Conservation (phyloP, 495 filamentous ascomycete species). For the Penicillium herquei region DNA sequence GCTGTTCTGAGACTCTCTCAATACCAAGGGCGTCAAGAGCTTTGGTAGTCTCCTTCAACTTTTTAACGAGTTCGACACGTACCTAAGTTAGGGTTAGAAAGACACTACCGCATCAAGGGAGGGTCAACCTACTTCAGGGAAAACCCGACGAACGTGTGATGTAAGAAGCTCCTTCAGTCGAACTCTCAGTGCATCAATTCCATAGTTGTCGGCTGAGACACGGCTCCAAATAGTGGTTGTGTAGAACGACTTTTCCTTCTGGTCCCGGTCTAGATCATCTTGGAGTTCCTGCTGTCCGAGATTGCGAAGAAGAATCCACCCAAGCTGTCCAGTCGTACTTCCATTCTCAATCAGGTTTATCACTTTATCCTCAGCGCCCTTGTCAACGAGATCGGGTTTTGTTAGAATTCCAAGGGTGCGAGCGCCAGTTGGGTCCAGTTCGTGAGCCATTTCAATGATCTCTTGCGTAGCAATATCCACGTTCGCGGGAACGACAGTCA, state of each 20-base stretch:
- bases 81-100: slow-evolving; percentile 25
- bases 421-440: slow-evolving; percentile 45
- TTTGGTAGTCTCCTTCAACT: slow-evolving; percentile 30
- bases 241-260: slow-evolving; percentile 22
- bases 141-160: slow-evolving; percentile 48
- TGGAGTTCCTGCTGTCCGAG: slow-evolving; percentile 33
- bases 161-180: slow-evolving; percentile 31
- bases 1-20: slow-evolving; percentile 34
- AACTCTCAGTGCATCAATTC: slow-evolving; percentile 45
- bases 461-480: slow-evolving; percentile 63
- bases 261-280: slow-evolving; percentile 15
- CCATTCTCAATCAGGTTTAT: slow-evolving; percentile 48
- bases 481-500: slow-evolving; percentile 61
- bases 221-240: slow-evolving; percentile 41
- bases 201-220: slow-evolving; percentile 45
- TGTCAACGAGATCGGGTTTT: slow-evolving; percentile 59
- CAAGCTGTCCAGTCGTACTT: slow-evolving; percentile 42
- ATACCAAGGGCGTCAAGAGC: slow-evolving; percentile 43
- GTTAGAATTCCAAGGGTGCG: slow-evolving; percentile 61
- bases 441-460: slow-evolving; percentile 53
- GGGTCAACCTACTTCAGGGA: slow-evolving; percentile 39
- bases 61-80: slow-evolving; percentile 41
- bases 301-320: slow-evolving; percentile 59
- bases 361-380: slow-evolving; percentile 39
- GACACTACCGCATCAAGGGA: no score